A percentile compares a stretch with the other conserved stretches of the same genome.
These are phyloP conservation scores for Boletus pseudopeckii DNA, from an alignment of 768 basidiomycete genomes.

Conservation along the genomic window DNA sequence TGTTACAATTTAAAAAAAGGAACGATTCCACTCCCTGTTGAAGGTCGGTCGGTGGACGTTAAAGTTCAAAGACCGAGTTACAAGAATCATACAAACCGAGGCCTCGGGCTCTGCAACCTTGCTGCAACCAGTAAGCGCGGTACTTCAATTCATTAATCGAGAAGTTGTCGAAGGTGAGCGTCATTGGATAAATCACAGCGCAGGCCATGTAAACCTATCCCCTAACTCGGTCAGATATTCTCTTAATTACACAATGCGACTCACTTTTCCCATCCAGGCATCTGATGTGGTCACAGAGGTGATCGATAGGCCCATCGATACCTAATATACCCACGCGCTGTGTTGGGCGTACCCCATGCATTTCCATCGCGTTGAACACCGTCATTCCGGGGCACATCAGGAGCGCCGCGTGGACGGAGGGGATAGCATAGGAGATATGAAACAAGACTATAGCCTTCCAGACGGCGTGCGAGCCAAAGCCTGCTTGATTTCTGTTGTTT, in stretches of 20 bases:
- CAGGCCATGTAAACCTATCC: constrained; percentile 11
- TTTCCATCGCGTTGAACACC: constrained; percentile 22
- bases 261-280: constrained; percentile 14
- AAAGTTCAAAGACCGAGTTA: not conserved
- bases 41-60: not conserved
- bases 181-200: constrained; percentile 19
- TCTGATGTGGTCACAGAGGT: not conserved
- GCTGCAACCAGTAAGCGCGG: too few species aligned
- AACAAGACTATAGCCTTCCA: constrained; percentile 29
- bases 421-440: constrained; percentile 24
- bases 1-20: not conserved
- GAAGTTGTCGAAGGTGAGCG: constrained; percentile 13
- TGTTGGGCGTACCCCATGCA: constrained; percentile 21
- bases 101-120: too few species aligned
- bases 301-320: constrained; percentile 17
- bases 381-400: constrained; percentile 30
- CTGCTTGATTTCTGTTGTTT: constrained; percentile 17
- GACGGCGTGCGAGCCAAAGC: constrained; percentile 25
- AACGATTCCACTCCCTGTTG: too few species aligned
- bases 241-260: not conserved
- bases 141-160: too few species aligned
- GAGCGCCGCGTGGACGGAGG: constrained; percentile 22
- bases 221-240: not conserved
- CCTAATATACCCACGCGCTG: constrained; percentile 27
- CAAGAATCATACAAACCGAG: not conserved